Conservation (phyloP, 1,284 basidiomycete genomes). For the Austroboletus novae-zelandiae region DNA sequence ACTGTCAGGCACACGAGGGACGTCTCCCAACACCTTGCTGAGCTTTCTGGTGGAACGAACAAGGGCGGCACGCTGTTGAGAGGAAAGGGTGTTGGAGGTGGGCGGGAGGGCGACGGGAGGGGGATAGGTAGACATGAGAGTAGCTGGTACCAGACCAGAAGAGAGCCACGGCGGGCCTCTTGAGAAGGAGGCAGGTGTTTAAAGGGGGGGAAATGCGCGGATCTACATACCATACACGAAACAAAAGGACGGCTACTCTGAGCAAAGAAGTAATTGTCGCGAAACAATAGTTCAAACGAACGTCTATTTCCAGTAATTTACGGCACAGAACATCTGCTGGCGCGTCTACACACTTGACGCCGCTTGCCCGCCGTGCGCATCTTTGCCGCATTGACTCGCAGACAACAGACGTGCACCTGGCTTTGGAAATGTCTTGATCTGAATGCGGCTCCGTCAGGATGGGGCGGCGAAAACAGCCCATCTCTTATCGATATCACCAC, state of each 20-base stretch:
- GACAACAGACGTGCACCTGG: too few relatives aligned
- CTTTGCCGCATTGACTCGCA: too few relatives aligned
- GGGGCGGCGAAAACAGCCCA: too few relatives aligned
- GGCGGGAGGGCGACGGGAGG: constrained; percentile 43
- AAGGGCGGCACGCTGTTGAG: constrained; percentile 53
- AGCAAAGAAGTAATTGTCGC: background rate
- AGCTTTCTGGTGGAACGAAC: constrained; percentile 61
- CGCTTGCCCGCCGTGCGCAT: too few relatives aligned
- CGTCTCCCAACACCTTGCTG: constrained; percentile 55
- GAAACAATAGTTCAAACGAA: constrained; percentile 15
- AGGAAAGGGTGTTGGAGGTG: constrained; percentile 55
- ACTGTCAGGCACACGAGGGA: constrained; percentile 56
- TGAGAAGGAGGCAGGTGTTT: constrained; percentile 4
- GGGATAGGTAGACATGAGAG: constrained; percentile 3
- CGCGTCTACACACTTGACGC: too few relatives aligned
- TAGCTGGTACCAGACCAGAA: constrained; percentile 24
- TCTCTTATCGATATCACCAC: too few relatives aligned
- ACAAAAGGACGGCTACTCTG: constrained; percentile 25
- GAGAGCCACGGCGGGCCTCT: background rate
- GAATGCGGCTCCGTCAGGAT: too few relatives aligned
- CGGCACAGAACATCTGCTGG: background rate
- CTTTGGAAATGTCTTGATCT: too few relatives aligned
- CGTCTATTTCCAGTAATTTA: background rate
- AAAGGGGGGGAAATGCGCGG: constrained; percentile 8
- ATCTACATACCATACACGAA: constrained; percentile 10